Conservation (phyloP, 331 rosid genomes). For the Quercus tomentella region DNA sequence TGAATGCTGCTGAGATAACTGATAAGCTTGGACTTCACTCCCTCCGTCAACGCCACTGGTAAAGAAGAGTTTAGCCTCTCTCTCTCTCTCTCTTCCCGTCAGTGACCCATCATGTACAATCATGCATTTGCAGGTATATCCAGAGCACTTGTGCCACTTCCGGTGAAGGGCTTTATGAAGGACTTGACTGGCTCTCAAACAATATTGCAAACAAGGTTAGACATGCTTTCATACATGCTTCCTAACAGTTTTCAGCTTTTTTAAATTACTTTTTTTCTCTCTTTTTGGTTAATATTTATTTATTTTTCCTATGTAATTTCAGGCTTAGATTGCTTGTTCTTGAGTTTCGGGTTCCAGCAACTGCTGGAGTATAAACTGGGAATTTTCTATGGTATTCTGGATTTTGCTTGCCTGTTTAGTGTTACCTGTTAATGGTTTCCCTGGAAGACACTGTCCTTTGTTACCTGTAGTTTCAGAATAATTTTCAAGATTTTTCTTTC, state of each 20-base stretch:
- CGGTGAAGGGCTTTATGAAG: conserved; percentile 82
- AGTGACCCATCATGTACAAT: background rate
- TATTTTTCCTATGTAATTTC: conserved; percentile 28
- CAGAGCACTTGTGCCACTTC: conserved; percentile 86
- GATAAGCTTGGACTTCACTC: conserved; percentile 85
- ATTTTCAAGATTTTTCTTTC: conserved; percentile 12
- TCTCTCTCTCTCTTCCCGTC: background rate
- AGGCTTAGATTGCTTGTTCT: conserved; percentile 43
- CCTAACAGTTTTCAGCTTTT: background rate
- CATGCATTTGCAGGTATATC: conserved; percentile 48
- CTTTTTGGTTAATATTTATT: background rate
- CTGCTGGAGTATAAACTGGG: conserved; percentile 24
- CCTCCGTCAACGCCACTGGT: conserved; percentile 88
- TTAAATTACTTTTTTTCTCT: background rate
- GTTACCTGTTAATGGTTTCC: conserved; percentile 24
- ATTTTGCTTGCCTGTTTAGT: conserved; percentile 28
- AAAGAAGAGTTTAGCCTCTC: background rate
- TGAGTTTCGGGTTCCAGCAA: conserved; percentile 13
- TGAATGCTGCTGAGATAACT: conserved; percentile 85
- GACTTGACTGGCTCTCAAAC: conserved; percentile 80
- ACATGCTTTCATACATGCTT: background rate
- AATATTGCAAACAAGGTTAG: conserved; percentile 72
- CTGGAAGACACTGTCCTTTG: conserved; percentile 16
- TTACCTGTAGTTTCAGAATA: conserved; percentile 35
- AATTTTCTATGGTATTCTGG: conserved; percentile 19